Base-by-base conservation (phyloP, 2,329 filamentous ascomycete species). In the Lecanoromycetidae sp. region DNA sequence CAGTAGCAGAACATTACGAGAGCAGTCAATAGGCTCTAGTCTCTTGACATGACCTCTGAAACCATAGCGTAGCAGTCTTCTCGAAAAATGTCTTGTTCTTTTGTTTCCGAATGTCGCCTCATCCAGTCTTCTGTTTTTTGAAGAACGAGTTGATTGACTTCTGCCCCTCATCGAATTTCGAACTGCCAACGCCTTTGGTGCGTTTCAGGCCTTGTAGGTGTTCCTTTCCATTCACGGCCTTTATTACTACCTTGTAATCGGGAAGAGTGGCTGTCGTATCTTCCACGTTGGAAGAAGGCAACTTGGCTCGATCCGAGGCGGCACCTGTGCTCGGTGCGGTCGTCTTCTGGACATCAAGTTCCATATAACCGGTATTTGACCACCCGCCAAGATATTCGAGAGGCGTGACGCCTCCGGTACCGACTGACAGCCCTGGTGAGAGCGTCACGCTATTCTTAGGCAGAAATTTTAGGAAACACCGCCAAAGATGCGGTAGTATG, bases 111-210 rank as follows among this genome's bases (percentile, higher is more conserved):
- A 26, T 19, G n/a, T 15, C 20, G 26, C 39, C 13, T 26, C 51
- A 57, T 27, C 52, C 44, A 29, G 51, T 49, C 55, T 67, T 75
- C 26, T 66, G 66, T 59, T 74, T 75, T 58, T 80, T 79, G 63
- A 94, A 88, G 67, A 91, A 94, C 0, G 75, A 74, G 37, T 85
- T 78, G 56, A 95, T 75, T 15, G 75, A 86, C 58, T 75, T 80
- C 62, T 94, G 88, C 38, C 72, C 79, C 9, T 76, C 71, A 60
- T 95, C 87, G 59, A 85, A 80, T 47, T 74, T 72, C 32, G 83
- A 74, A 56, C 82, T 91, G 46, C 87, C 87, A 48, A 94, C 83
- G 3, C 87, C 87, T 25, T 86, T 85, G 20, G 86, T 90, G 63
- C 86, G 83, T 61, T 81, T 88, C 49, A 94, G 67, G 23, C 80